phyloP scores from a whole-genome alignment of 306 rosid genomes.

The Arachis hypogaea region DNA sequence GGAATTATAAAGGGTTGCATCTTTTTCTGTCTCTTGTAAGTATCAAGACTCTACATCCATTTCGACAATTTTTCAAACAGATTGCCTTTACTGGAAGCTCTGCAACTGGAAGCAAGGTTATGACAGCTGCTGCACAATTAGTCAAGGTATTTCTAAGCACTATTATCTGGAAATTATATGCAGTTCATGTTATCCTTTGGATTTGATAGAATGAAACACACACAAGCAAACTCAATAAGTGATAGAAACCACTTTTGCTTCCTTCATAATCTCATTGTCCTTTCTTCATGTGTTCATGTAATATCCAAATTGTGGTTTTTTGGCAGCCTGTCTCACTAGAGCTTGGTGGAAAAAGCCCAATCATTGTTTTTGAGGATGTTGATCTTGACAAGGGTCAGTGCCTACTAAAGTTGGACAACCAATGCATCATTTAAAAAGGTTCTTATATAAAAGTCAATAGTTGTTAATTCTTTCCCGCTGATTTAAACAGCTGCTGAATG shows the following conservation, averaged over 20 bases:
- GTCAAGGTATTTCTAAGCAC: slow-evolving; percentile 64
- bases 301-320: slow-evolving; percentile 39
- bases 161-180: slow-evolving; percentile 15
- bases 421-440: background rate
- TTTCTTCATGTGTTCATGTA: slow-evolving; percentile 24
- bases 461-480: slow-evolving; percentile 38
- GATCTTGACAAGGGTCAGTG: slow-evolving; percentile 95
- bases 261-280: slow-evolving; percentile 13
- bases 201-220: slow-evolving; percentile 23
- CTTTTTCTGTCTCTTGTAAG: slow-evolving; percentile 2
- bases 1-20: slow-evolving; percentile 16
- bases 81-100: slow-evolving; percentile 97
- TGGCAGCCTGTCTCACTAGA: slow-evolving; percentile 93
- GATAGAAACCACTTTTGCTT: background rate
- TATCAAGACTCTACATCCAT: slow-evolving; percentile 9
- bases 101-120: slow-evolving; percentile 85
- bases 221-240: background rate
- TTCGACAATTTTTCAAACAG: slow-evolving; percentile 51
- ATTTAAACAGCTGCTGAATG: slow-evolving; percentile 91
- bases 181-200: slow-evolving; percentile 8
- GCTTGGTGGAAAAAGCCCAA: slow-evolving; percentile 97
- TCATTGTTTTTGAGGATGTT: slow-evolving; percentile 90
- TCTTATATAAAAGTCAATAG: background rate
- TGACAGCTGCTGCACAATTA: slow-evolving; percentile 87
- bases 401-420: slow-evolving; percentile 30